These are phyloP conservation scores for Rhizopogon hawkerae DNA, from an alignment of 1,284 basidiomycete genomes.

Conservation along the genomic window DNA sequence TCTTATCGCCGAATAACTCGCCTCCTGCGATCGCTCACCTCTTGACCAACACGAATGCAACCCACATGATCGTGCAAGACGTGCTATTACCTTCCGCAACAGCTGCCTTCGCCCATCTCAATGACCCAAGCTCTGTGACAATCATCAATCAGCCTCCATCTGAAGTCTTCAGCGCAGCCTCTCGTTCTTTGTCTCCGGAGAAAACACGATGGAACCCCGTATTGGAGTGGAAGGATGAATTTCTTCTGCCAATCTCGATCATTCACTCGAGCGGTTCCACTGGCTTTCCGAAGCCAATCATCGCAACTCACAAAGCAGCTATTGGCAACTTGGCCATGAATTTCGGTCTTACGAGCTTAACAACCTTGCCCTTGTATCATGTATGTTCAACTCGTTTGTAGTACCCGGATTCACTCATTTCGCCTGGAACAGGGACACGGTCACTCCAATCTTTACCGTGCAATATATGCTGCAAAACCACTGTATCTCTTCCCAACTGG, in stretches of 20 bases:
- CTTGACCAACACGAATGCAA: conserved; percentile 37
- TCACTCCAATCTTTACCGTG: conserved; percentile 23
- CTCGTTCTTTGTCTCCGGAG: conserved; percentile 25
- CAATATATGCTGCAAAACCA: conserved; percentile 34
- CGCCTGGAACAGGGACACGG: conserved; percentile 12
- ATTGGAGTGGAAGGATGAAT: conserved; percentile 40
- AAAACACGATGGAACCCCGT: conserved; percentile 28
- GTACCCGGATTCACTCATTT: conserved; percentile 2
- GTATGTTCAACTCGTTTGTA: conserved; percentile 22
- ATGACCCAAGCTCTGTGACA: conserved; percentile 16
- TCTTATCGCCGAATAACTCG: conserved; percentile 52
- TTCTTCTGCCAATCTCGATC: conserved; percentile 38
- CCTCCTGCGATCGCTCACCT: conserved; percentile 49
- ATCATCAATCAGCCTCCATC: conserved; percentile 19
- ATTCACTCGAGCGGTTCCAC: conserved; percentile 57
- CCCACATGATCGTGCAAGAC: conserved; percentile 31
- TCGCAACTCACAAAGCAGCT: conserved; percentile 32
- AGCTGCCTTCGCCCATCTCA: conserved; percentile 13
- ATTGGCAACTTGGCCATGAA: conserved; percentile 31
- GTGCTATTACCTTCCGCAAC: conserved; percentile 10
- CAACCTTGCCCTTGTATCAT: conserved; percentile 34
- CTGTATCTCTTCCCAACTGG: conserved; percentile 43
- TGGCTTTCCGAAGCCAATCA: conserved; percentile 39
- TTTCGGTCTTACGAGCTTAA: conserved; percentile 40
- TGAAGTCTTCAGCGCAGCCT: conserved; percentile 10